phyloP scores from a whole-genome alignment of 805 yeast genomes.

The Pichia kluyveri region DNA sequence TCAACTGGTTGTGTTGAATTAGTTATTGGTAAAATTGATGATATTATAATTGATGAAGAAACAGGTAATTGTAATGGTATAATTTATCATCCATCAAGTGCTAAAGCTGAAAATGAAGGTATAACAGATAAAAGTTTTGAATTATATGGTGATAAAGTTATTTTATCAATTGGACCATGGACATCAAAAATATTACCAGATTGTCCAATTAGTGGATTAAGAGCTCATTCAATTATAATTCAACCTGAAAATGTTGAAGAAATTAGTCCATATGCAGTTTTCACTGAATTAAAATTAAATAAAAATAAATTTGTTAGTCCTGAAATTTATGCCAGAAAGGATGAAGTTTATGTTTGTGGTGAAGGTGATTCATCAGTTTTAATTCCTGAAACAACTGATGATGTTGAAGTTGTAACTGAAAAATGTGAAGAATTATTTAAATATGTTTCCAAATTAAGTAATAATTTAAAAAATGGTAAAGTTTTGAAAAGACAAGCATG shows the following conservation, averaged over 20 bases:
- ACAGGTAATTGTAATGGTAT: slow-evolving; percentile 67
- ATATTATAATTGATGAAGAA: slow-evolving; percentile 51
- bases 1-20: slow-evolving; percentile 79
- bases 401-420: slow-evolving; percentile 77
- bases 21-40: slow-evolving; percentile 74
- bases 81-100: slow-evolving; percentile 37
- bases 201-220: slow-evolving; percentile 87
- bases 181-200: slow-evolving; percentile 82
- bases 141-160: slow-evolving; percentile 65
- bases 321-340: slow-evolving; percentile 89
- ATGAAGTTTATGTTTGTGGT: slow-evolving; percentile 95
- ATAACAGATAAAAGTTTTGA: slow-evolving; percentile 30
- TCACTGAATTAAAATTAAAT: slow-evolving; percentile 81
- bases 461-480: slow-evolving; percentile 62
- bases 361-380: slow-evolving; percentile 90
- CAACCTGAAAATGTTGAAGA: slow-evolving; percentile 61
- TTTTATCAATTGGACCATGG: slow-evolving; percentile 94
- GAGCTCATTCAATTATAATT: slow-evolving; percentile 93
- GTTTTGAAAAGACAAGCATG: slow-evolving; percentile 86
- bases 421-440: slow-evolving; percentile 83
- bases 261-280: slow-evolving; percentile 89
- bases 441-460: slow-evolving; percentile 69
- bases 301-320: slow-evolving; percentile 70
- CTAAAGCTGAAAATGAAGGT: slow-evolving; percentile 26
- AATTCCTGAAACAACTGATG: slow-evolving; percentile 90